Evolutionary conservation across 2,329 filamentous ascomycete species (phyloP), one percentile per base, ranked within the genome.

Genomic region (Fusarium sp.): DNA sequence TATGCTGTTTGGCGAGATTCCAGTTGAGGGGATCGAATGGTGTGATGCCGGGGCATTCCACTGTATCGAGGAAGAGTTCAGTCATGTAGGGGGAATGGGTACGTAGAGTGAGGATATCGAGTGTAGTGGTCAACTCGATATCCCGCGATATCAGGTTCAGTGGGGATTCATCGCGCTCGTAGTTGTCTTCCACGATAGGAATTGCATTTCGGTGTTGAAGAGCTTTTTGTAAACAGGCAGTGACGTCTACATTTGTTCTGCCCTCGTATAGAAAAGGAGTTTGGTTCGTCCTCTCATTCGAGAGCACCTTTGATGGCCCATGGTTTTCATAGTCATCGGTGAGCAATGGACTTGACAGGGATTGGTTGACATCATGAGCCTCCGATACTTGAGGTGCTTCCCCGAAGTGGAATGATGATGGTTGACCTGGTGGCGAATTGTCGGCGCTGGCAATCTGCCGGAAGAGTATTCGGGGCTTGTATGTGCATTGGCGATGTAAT

Each of bases 231-330:
- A 60, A 26, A 2, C 57, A 60, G 3, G 57, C 57, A 4, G 45
- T 60, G 5, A 60, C 45, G 9, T 60, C 45, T 3, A 60, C n/a
- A 32, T 60, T 60, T 2, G 57, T 54, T 14, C 45, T 54, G 13
- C 57, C 57, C 4, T 60, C 45, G 26, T 54, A 54, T 0, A 60
- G 2, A 4, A 54, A 60, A 1, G 45, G 45, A 5, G 57, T 60
- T 32, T 60, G 57, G 0, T 41, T 60, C 9, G 34, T 8, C 18
- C 34, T 38, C n/a, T 41, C 45, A 7, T 13, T 20, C 1, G n/a
- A n/a, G 18, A 28, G 22, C n/a, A 32, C 57, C 4, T 2, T 41
- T 3, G 28, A 18, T 1, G 57, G 0, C 2, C 22, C 26, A n/a
- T 26, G 57, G 1, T 13, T 8, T 17, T 30, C 57, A 5, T 41